Evolutionary conservation across 768 basidiomycete species (phyloP), one percentile per base, ranked within the genome.

Genomic region (Amylocystis lapponica): DNA sequence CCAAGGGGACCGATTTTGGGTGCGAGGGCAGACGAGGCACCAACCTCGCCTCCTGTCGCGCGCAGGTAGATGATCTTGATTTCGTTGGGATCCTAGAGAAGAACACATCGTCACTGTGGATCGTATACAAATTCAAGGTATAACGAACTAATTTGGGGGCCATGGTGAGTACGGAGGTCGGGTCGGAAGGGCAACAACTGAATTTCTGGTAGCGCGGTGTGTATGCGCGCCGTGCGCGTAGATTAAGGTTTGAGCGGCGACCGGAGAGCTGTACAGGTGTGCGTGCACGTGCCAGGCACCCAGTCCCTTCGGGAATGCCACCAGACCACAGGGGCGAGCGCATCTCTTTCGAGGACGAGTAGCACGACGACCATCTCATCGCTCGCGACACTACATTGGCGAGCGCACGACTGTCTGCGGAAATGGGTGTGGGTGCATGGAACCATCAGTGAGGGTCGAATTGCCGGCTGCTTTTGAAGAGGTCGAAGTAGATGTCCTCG

Each of bases 1-100:
- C 95, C 95, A 54, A 99, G 83, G 73, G 96, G 96, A 81, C 96
- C 96, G 66, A 99, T 97, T 82, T 99, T 99, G 49, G 96, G 96
- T 39, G 96, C 96, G 51, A 99, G 80, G 48, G 96, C 94, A 47
- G 96, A 93, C 6, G 95, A 97, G 48, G 96, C 90, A 75, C 95
- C 96, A 64, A 97, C 91, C 75, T 98, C 96, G 79, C 96, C 96
- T 70, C 96, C 96, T 43, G 92, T 96, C 41, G 92, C 92, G 57
- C 95, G 81, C 66, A 98, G 86, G 80, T 93, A 91, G 78, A 97
- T 96, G 72, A 96, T 89, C 77, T 97, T 98, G 67, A 98, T 76
- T 75, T 99, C 95, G 70, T 75, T 87, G 58, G 95, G 95, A 77
- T 99, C 95, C 89, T 91, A 61, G 9, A 29, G 38, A 16, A 42